phyloP scores from a whole-genome alignment of 2,329 filamentous ascomycete genomes.

The Biscogniauxia sp. region DNA sequence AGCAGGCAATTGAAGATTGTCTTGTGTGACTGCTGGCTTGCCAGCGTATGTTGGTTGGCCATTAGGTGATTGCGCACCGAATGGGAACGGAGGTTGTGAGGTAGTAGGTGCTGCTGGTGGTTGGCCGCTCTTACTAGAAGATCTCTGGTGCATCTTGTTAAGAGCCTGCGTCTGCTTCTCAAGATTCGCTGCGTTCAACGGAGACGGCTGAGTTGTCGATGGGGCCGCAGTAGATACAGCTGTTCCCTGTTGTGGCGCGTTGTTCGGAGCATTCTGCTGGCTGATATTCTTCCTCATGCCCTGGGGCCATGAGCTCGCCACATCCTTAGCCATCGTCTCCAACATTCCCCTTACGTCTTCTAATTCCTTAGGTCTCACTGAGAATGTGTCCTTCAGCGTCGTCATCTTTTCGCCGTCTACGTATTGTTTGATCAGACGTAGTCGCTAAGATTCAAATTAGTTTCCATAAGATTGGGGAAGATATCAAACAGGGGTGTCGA shows the following conservation, averaged over 20 bases:
- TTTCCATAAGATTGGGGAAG: not conserved
- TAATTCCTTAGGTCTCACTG: conserved; percentile 50
- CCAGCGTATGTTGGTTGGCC: conserved; percentile 56
- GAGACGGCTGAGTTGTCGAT: conserved; percentile 32
- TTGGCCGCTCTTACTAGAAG: conserved; percentile 45
- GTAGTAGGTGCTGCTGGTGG: conserved; percentile 57
- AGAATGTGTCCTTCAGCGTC: conserved; percentile 47
- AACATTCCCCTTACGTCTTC: conserved; percentile 48
- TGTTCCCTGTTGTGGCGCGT: conserved; percentile 24
- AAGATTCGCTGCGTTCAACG: conserved; percentile 47
- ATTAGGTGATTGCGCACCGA: conserved; percentile 56
- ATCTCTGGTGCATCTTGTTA: conserved; percentile 46
- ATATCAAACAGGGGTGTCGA: not conserved
- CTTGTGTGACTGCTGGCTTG: conserved; percentile 50
- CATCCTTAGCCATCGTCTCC: conserved; percentile 51
- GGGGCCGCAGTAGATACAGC: conserved; percentile 32
- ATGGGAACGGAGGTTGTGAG: conserved; percentile 54
- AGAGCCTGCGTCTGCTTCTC: conserved; percentile 51
- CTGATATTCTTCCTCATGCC: conserved; percentile 30
- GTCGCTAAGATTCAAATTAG: conserved; percentile 45
- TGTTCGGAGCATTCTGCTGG: conserved; percentile 25
- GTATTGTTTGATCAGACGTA: conserved; percentile 54
- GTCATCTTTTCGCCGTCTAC: conserved; percentile 46
- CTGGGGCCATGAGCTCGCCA: conserved; percentile 26
- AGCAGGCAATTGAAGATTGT: conserved; percentile 54